These are phyloP conservation scores for Pterulicium gracile DNA, from an alignment of 1,284 basidiomycete genomes.

Conservation along the genomic window DNA sequence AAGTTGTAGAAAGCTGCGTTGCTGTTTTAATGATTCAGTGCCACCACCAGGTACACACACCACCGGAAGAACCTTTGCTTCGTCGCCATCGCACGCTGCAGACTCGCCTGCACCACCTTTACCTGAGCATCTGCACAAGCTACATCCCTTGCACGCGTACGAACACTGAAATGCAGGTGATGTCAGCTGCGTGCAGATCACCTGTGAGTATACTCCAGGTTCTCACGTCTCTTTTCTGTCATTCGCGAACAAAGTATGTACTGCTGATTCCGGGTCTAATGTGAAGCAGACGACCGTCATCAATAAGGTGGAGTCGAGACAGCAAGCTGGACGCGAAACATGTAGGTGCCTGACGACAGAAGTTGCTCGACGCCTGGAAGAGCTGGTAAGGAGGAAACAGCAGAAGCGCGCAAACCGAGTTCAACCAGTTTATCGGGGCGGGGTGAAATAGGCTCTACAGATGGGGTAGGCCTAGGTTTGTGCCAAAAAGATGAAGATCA, in stretches of 20 bases:
- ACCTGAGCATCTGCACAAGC: constrained; percentile 26
- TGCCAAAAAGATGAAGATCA: no score
- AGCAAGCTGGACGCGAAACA: constrained; percentile 21
- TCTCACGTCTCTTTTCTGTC: constrained; percentile 7
- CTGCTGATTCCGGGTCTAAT: constrained; percentile 11
- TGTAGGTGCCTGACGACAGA: constrained; percentile 31
- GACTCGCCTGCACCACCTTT: constrained; percentile 22
- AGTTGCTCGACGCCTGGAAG: constrained; percentile 24
- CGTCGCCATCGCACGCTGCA: no score
- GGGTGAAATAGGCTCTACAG: no score
- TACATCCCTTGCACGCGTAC: constrained; percentile 27
- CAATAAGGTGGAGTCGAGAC: constrained; percentile 26
- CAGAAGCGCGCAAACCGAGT: constrained; percentile 20
- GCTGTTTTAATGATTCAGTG: no score
- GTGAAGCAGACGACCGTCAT: constrained; percentile 26
- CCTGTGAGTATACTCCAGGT: constrained; percentile 40
- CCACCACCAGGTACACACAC: no score
- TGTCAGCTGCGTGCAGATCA: constrained; percentile 41
- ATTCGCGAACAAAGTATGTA: neutral
- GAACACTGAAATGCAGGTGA: constrained; percentile 36
- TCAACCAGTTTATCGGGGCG: constrained; percentile 21
- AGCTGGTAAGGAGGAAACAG: constrained; percentile 14
- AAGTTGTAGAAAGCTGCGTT: no score
- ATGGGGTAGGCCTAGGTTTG: no score
- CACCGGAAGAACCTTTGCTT: no score